Base-by-base conservation (phyloP, 345 rosid species). In the Acer campestre region DNA sequence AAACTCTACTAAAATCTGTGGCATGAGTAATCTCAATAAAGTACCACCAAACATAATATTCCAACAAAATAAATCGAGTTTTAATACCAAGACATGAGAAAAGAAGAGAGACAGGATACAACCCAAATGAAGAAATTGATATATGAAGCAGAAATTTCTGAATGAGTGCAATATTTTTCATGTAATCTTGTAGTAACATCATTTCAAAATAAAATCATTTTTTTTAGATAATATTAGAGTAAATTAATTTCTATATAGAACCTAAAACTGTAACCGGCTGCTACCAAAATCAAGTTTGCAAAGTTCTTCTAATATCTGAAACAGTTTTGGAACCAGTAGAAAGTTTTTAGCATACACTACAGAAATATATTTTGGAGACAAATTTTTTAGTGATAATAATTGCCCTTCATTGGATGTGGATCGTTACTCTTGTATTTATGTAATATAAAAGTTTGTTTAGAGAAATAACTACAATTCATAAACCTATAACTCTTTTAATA, bases 391-490 rank as follows among this genome's bases (percentile, higher is more conserved):
- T 64, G 44, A 35, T 35, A 65, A 20, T 65, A 13, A 18, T 65
- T 10, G 40, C 22, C 42, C 46, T 65, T 31, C 22, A 31, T 65
- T 29, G 44, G 1, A 12, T 17, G 17, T 13, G 68, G 44, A 62
- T 65, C 4, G 38, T 61, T 61, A 59, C 22, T 8, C 20, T 16
- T 8, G 23, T 61, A 66, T 35, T 42, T 61, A 31, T 48, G n/a
- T 7, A 49, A 29, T 48, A 10, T 3, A 48, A 51, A 40, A 35
- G 55, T 27, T 42, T 70, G 27, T 66, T 17, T 17, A 64, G 29
- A 69, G 55, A 59, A 22, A 56, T 29, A 68, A 58, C 73, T 16
- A 10, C 23, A 63, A 63, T 51, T 70, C 64, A 49, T 18, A 70
- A 35, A 51, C 31, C 13, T 27, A 69, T n/a, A 48, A 29, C 69